A percentile compares a stretch with the other conserved stretches of the same genome.
Conservation (phyloP, 345 rosid genomes). For the Salix udensis region DNA sequence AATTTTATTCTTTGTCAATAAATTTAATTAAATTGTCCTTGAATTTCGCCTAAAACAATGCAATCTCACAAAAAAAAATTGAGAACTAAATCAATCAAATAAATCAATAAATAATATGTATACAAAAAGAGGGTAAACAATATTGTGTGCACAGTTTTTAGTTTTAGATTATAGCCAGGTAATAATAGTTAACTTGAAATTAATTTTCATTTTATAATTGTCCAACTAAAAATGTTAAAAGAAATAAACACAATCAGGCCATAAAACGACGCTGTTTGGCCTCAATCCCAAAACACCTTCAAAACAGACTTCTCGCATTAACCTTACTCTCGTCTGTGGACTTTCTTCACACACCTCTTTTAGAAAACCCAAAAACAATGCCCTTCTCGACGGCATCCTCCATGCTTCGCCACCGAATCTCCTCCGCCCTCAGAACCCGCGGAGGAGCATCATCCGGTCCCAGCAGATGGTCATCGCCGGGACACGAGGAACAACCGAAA, state of each 20-base stretch:
- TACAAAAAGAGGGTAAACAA: no score
- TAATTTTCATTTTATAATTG: not conserved
- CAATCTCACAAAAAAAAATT: no score
- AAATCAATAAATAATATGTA: no score
- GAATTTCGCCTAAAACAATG: no score
- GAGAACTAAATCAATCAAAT: no score
- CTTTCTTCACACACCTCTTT: not conserved
- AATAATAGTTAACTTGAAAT: no score
- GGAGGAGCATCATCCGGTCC: conserved; percentile 45
- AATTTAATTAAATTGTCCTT: no score
- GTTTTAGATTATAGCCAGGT: no score
- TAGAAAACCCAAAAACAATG: conserved; percentile 2
- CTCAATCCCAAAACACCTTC: not conserved
- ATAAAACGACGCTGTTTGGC: conserved; percentile 14
- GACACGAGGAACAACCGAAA: conserved; percentile 89
- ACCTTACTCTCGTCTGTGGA: not conserved
- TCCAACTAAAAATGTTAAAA: not conserved
- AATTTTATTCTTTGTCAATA: no score
- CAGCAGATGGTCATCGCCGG: conserved; percentile 76
- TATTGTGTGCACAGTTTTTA: no score
- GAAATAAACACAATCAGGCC: not conserved
- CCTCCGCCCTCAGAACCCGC: conserved; percentile 42
- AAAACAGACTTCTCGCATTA: not conserved
- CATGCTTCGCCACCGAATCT: conserved; percentile 65
- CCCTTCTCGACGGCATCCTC: conserved; percentile 31